Evolutionary conservation across 1,284 basidiomycete species (phyloP).

Genomic region (Cryptococcus depauperatus): DNA sequence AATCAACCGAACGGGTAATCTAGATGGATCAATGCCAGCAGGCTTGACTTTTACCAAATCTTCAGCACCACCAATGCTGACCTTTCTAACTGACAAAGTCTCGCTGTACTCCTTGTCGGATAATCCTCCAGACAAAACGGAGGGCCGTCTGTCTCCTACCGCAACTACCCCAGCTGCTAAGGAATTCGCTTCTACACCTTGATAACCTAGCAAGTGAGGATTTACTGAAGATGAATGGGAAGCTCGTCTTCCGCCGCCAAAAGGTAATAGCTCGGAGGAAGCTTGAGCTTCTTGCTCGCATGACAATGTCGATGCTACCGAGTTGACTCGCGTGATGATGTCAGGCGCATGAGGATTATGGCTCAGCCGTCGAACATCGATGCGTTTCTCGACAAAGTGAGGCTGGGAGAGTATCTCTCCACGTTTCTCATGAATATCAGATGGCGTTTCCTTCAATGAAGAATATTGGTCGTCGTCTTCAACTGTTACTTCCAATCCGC

Average conservation of each 20-base stretch:
- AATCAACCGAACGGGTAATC: neutral
- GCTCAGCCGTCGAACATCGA: conserved; percentile 17
- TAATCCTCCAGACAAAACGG: conserved; percentile 7
- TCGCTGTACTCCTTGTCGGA: neutral
- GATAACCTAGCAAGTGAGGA: neutral
- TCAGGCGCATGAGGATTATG: conserved; percentile 13
- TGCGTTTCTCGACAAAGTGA: conserved; percentile 15
- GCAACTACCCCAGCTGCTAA: conserved; percentile 2
- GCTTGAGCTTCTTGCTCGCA: neutral
- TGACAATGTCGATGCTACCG: conserved; percentile 15
- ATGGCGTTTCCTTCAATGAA: neutral
- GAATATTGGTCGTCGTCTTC: neutral
- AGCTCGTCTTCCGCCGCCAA: conserved; percentile 1
- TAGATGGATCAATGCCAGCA: neutral
- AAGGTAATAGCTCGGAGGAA: conserved; percentile 7
- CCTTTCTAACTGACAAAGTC: conserved; percentile 6
- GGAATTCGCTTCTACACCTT: conserved; percentile 1
- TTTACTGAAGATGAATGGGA: neutral
- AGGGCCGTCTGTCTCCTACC: conserved; percentile 7
- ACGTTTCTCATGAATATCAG: neutral
- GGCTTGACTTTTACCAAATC: conserved; percentile 4
- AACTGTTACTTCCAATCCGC: neutral
- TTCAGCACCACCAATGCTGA: conserved; percentile 16
- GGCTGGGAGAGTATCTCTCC: conserved; percentile 5
- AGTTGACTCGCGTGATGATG: conserved; percentile 18